These are phyloP conservation scores for Danielia oregonensis DNA, from an alignment of 805 yeast species.

Conservation along the genomic window DNA sequence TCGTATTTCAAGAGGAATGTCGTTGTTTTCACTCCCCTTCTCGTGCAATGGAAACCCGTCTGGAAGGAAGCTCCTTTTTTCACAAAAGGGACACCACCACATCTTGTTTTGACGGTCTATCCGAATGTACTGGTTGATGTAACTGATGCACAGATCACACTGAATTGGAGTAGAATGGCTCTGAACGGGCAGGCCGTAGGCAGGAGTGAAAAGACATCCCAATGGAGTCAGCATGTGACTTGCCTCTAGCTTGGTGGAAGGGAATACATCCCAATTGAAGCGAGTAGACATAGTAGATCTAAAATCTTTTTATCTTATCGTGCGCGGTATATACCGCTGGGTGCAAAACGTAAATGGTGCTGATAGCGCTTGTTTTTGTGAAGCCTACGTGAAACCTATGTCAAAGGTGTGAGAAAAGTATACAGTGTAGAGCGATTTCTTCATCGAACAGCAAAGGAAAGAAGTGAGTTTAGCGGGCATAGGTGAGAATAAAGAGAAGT, in stretches of 20 bases:
- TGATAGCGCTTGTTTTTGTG: too few relatives aligned
- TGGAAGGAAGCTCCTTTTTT: slow-evolving; percentile 21
- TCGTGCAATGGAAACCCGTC: slow-evolving; percentile 11
- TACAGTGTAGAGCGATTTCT: too few relatives aligned
- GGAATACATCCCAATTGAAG: slow-evolving; percentile 66
- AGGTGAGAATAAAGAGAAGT: too few relatives aligned
- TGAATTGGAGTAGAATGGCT: slow-evolving; percentile 14
- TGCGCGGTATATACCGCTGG: neutral
- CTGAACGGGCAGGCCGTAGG: slow-evolving; percentile 6
- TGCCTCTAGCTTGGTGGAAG: slow-evolving; percentile 35
- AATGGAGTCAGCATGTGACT: slow-evolving; percentile 30
- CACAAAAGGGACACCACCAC: slow-evolving; percentile 42
- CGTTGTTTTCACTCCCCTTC: slow-evolving; percentile 15
- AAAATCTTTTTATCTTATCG: neutral
- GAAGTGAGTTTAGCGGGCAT: too few relatives aligned
- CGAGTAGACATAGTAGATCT: too few relatives aligned
- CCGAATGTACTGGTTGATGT: slow-evolving; percentile 26
- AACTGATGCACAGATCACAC: slow-evolving; percentile 26
- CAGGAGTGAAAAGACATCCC: slow-evolving; percentile 35
- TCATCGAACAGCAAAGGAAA: too few relatives aligned
- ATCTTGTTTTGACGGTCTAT: slow-evolving; percentile 25
- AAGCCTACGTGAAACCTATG: too few relatives aligned
- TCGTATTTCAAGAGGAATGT: slow-evolving; percentile 27
- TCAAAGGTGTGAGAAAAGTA: too few relatives aligned
- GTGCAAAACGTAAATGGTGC: slow-evolving; percentile 1